Conservation (phyloP, 352 stramenopile genomes). For the Phytophthora foliorum region DNA sequence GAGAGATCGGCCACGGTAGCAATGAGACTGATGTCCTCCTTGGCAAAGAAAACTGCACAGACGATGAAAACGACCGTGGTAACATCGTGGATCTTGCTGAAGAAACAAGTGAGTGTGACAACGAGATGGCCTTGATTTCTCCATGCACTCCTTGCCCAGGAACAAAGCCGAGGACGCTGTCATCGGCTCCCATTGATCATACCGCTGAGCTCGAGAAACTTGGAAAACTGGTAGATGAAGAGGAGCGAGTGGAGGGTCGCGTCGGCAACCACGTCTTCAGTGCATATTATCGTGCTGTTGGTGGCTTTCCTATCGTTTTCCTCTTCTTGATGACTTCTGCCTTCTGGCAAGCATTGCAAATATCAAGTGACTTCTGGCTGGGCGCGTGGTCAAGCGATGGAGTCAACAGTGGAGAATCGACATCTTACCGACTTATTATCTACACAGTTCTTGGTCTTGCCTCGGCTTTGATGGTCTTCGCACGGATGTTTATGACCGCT, state of each 20-base stretch:
- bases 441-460: slow-evolving; percentile 53
- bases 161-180: slow-evolving; percentile 9
- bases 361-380: slow-evolving; percentile 92
- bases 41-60: neutral
- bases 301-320: slow-evolving; percentile 44
- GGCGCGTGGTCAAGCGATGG: slow-evolving; percentile 81
- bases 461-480: slow-evolving; percentile 51
- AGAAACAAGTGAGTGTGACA: slow-evolving; percentile 24
- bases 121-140: slow-evolving; percentile 41
- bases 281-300: slow-evolving; percentile 54
- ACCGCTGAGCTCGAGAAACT: slow-evolving; percentile 18
- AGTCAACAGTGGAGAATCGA: slow-evolving; percentile 42
- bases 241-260: slow-evolving; percentile 39
- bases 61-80: slow-evolving; percentile 13
- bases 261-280: slow-evolving; percentile 48
- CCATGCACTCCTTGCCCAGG: slow-evolving; percentile 34
- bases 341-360: slow-evolving; percentile 77
- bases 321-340: slow-evolving; percentile 66
- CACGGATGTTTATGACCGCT: slow-evolving; percentile 53
- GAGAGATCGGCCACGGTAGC: neutral
- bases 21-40: slow-evolving; percentile 29
- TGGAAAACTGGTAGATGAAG: slow-evolving; percentile 41
- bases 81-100: slow-evolving; percentile 16
- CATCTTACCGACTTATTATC: slow-evolving; percentile 49
- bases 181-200: slow-evolving; percentile 4